Evolutionary conservation across 2,329 filamentous ascomycete species (phyloP).

Genomic region (Colletotrichum limetticola): DNA sequence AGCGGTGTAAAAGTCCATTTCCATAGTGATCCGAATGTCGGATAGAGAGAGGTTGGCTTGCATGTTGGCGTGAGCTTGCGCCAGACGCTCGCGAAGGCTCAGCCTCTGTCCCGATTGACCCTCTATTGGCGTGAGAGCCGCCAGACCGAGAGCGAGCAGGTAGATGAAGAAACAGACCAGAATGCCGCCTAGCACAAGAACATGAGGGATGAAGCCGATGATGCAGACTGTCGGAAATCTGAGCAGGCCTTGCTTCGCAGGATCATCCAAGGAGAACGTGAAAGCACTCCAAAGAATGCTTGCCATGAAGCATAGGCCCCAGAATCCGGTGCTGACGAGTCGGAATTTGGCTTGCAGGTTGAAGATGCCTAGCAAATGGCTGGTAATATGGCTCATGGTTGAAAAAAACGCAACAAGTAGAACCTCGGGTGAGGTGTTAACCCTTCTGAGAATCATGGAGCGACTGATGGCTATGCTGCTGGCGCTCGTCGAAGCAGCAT

Average conservation of each 20-base stretch:
- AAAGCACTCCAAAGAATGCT: slow-evolving; percentile 83
- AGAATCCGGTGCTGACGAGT: slow-evolving; percentile 88
- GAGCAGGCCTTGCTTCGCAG: slow-evolving; percentile 73
- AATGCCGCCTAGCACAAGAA: slow-evolving; percentile 87
- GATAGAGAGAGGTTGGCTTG: slow-evolving; percentile 90
- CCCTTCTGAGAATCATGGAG: slow-evolving; percentile 77
- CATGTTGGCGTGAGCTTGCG: slow-evolving; percentile 84
- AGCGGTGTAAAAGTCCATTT: slow-evolving; percentile 96
- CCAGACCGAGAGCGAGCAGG: slow-evolving; percentile 77
- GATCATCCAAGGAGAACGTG: slow-evolving; percentile 69
- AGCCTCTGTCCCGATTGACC: slow-evolving; percentile 45
- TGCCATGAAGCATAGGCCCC: slow-evolving; percentile 90
- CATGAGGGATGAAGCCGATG: slow-evolving; percentile 92
- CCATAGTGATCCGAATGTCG: slow-evolving; percentile 81
- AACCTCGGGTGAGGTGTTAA: slow-evolving; percentile 92
- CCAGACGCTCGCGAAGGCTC: slow-evolving; percentile 69
- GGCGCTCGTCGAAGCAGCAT: slow-evolving; percentile 25
- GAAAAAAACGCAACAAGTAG: slow-evolving; percentile 89
- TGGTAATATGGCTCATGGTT: slow-evolving; percentile 86
- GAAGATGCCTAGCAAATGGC: slow-evolving; percentile 83
- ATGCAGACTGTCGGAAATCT: slow-evolving; percentile 95
- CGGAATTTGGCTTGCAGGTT: slow-evolving; percentile 82
- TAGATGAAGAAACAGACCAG: slow-evolving; percentile 82
- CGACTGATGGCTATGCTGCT: slow-evolving; percentile 62
- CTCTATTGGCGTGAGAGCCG: slow-evolving; percentile 73